Evolutionary conservation across 306 rosid genomes (phyloP).

Genomic region (Dryas drummondii): DNA sequence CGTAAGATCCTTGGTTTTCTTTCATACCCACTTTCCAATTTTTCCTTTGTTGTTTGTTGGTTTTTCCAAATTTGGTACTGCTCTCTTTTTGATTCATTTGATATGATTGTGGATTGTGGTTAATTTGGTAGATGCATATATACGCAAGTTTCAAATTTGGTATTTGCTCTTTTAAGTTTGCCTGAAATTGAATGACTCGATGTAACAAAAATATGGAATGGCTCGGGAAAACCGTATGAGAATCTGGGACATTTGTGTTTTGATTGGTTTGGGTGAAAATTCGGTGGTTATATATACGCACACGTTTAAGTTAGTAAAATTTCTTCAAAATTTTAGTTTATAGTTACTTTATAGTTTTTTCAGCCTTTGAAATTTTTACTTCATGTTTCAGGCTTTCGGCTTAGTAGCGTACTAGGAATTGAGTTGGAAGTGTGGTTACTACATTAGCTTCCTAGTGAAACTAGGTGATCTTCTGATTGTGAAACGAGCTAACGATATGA

Average conservation of each 20-base stretch:
- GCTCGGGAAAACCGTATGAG: not conserved
- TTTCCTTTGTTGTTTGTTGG: not conserved
- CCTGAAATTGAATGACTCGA: too few relatives aligned
- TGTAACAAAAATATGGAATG: too few relatives aligned
- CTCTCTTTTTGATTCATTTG: not conserved
- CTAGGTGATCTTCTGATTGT: not conserved
- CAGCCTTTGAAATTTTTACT: not conserved
- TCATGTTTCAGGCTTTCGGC: too few relatives aligned
- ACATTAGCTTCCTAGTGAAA: not conserved
- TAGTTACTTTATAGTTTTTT: not conserved
- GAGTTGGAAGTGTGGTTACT: not conserved
- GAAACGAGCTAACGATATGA: too few relatives aligned
- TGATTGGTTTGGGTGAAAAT: not conserved
- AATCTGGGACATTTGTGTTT: not conserved
- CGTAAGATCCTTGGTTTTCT: slow-evolving; percentile 36
- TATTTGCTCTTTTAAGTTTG: too few relatives aligned
- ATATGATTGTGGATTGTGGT: not conserved
- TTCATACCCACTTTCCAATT: not conserved
- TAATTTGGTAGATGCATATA: too few relatives aligned
- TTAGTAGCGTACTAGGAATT: not conserved
- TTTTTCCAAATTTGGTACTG: not conserved
- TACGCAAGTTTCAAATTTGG: too few relatives aligned
- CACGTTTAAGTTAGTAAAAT: too few relatives aligned
- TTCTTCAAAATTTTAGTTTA: too few relatives aligned
- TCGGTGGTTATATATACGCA: too few relatives aligned